Evolutionary conservation across 2,329 filamentous ascomycete species (phyloP).

Genomic region (Aphanoascus verrucosus): DNA sequence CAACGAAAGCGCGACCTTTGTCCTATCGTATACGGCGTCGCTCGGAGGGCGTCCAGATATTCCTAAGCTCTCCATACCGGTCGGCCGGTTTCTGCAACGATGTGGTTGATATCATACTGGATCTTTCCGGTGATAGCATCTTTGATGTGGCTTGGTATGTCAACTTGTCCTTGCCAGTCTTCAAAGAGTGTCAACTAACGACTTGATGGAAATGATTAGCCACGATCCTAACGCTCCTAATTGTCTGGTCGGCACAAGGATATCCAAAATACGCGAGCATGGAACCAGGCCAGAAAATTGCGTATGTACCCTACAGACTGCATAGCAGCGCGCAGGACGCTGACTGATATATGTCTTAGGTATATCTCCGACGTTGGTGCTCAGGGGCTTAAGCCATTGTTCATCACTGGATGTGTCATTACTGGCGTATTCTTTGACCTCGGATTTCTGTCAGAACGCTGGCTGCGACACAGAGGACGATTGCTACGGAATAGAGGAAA

Average conservation of each 20-base stretch:
- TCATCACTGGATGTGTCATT: conserved; percentile 49
- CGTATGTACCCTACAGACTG: conserved; percentile 33
- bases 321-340: neutral
- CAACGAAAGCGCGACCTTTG: no score
- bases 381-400: conserved; percentile 48
- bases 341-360: conserved; percentile 18
- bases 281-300: conserved; percentile 43
- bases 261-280: conserved; percentile 45
- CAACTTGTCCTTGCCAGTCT: neutral
- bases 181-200: neutral
- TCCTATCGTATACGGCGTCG: no score
- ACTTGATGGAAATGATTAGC: conserved; percentile 26
- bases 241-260: conserved; percentile 45
- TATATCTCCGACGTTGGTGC: conserved; percentile 49
- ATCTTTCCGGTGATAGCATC: conserved; percentile 50
- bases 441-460: conserved; percentile 70
- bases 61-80: neutral
- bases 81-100: no score
- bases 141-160: conserved; percentile 43
- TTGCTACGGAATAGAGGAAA: conserved; percentile 57
- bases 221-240: conserved; percentile 51
- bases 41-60: neutral
- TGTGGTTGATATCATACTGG: conserved; percentile 41
- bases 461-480: conserved; percentile 69
- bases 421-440: conserved; percentile 73